Evolutionary conservation across 768 basidiomycete genomes (phyloP).

Genomic region (Tephrocybe sp.): DNA sequence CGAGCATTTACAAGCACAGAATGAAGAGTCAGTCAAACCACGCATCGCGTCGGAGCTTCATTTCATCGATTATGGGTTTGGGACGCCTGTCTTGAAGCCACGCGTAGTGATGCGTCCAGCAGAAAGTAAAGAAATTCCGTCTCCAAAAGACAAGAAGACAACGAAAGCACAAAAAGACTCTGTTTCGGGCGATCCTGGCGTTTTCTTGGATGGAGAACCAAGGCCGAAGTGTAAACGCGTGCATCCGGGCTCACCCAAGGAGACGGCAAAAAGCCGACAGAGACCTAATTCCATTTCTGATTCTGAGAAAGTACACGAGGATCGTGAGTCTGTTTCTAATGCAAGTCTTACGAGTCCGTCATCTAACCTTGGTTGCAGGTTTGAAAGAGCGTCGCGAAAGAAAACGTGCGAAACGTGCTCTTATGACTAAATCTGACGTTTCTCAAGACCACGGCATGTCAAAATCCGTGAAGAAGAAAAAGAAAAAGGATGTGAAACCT

Average conservation of each 20-base stretch:
- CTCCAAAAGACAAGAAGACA: slow-evolving; percentile 8
- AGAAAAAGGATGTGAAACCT: slow-evolving; percentile 26
- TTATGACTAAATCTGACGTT: slow-evolving; percentile 35
- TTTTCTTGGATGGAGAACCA: background rate
- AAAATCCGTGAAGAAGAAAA: slow-evolving; percentile 20
- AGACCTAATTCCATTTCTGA: background rate
- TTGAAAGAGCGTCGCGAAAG: slow-evolving; percentile 64
- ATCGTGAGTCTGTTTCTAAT: slow-evolving; percentile 3
- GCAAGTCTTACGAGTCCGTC: too few relatives aligned
- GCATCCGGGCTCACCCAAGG: background rate
- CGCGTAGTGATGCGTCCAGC: slow-evolving; percentile 28
- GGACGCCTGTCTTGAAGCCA: slow-evolving; percentile 57
- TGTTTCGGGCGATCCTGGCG: background rate
- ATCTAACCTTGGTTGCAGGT: slow-evolving; percentile 37
- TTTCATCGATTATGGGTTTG: slow-evolving; percentile 37
- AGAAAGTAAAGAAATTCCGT: background rate
- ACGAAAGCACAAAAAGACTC: background rate
- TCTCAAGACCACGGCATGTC: slow-evolving; percentile 14
- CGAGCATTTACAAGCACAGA: background rate
- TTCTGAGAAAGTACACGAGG: slow-evolving; percentile 2
- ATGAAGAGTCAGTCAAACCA: background rate
- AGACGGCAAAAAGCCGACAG: too few relatives aligned
- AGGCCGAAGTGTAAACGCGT: slow-evolving; percentile 3
- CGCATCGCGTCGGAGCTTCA: background rate
- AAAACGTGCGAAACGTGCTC: slow-evolving; percentile 57